Evolutionary conservation across 1,284 basidiomycete genomes (phyloP).

Genomic region (Moesziomyces antarcticus): DNA sequence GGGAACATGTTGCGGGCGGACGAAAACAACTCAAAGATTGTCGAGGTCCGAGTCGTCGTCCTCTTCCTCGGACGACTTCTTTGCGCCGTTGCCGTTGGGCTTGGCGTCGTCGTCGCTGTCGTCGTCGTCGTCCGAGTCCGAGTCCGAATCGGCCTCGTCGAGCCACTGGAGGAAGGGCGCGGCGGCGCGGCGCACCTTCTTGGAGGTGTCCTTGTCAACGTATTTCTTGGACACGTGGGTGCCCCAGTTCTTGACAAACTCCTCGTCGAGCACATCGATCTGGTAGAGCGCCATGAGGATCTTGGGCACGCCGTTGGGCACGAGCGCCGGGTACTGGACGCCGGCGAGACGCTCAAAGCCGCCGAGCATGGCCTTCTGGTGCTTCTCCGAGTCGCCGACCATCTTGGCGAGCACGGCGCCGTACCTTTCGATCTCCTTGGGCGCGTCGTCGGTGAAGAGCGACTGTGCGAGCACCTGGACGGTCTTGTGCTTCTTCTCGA

Average conservation of each 20-base stretch:
- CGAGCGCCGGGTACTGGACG: slow-evolving; percentile 58
- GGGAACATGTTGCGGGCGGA: too few species aligned
- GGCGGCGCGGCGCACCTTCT: slow-evolving; percentile 93
- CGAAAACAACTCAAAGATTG: slow-evolving; percentile 40
- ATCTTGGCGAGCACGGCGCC: slow-evolving; percentile 81
- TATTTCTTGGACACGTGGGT: slow-evolving; percentile 97
- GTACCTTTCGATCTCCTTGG: slow-evolving; percentile 80
- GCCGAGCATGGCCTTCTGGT: slow-evolving; percentile 89
- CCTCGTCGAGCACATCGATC: slow-evolving; percentile 90
- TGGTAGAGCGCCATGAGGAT: slow-evolving; percentile 96
- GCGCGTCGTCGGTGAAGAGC: slow-evolving; percentile 84
- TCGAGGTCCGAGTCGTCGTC: slow-evolving; percentile 62
- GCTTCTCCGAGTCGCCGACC: slow-evolving; percentile 78
- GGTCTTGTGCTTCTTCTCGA: slow-evolving; percentile 95
- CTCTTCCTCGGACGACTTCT: slow-evolving; percentile 48
- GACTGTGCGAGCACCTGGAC: slow-evolving; percentile 85
- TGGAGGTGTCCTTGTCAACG: slow-evolving; percentile 92
- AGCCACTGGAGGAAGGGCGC: slow-evolving; percentile 82
- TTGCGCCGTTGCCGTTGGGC: slow-evolving; percentile 20
- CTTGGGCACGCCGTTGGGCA: slow-evolving; percentile 77
- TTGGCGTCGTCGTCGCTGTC: slow-evolving; percentile 38
- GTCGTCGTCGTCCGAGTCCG: slow-evolving; percentile 64
- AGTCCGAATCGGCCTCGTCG: slow-evolving; percentile 63
- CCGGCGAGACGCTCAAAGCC: slow-evolving; percentile 66
- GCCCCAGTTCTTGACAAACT: slow-evolving; percentile 89